Percentiles rank a stretch among this genome's conserved stretches.
These are phyloP conservation scores for Clarireedia monteithiana DNA, from an alignment of 2,329 filamentous ascomycete species.

Conservation along the genomic window DNA sequence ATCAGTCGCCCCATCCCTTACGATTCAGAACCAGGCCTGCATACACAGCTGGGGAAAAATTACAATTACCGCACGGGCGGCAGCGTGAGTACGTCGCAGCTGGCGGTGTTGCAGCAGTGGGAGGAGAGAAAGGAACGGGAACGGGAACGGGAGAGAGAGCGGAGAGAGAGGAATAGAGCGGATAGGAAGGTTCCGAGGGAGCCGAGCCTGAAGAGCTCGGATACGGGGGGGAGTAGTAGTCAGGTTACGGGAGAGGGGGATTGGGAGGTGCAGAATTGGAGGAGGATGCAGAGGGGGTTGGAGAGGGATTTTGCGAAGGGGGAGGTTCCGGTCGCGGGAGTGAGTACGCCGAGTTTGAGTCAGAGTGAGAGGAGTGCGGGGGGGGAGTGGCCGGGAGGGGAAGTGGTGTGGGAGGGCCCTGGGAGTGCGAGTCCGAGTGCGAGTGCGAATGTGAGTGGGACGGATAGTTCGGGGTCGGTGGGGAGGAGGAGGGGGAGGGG, in stretches of 20 bases:
- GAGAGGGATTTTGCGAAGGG: constrained; percentile 4
- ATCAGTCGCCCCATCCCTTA: no score
- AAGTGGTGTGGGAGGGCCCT: no score
- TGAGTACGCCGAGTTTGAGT: neutral
- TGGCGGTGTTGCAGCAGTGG: neutral
- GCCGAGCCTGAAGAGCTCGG: neutral
- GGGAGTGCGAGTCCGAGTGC: neutral
- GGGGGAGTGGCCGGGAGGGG: neutral
- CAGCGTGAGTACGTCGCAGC: neutral
- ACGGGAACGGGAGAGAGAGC: neutral
- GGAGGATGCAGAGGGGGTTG: neutral
- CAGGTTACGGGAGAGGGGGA: neutral
- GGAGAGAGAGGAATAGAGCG: neutral
- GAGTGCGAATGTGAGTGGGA: neutral
- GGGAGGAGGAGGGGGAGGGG: neutral
- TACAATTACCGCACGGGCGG: neutral
- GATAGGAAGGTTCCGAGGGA: neutral
- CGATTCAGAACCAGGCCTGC: neutral
- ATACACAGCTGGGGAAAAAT: neutral
- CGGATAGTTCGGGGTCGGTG: neutral
- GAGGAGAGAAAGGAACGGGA: neutral
- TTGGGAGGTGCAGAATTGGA: neutral
- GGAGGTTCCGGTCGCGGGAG: neutral
- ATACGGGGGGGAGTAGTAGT: neutral
- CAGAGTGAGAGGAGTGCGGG: neutral